These are phyloP conservation scores for Tremella fuciformis DNA, from an alignment of 768 basidiomycete genomes.

Conservation along the genomic window DNA sequence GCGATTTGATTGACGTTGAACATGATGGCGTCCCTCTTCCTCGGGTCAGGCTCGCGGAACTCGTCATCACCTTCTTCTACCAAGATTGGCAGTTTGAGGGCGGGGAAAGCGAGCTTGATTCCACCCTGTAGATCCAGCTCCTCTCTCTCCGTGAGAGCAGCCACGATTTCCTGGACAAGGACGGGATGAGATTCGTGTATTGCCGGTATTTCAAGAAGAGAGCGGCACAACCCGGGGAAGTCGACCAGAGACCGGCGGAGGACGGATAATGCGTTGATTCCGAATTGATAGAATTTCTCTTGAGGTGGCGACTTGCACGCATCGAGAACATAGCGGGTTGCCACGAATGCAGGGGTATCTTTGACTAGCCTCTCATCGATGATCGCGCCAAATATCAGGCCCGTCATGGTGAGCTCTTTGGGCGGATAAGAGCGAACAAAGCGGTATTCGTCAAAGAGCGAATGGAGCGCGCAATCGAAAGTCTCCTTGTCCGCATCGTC, in stretches of 20 bases:
- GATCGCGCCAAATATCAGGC: slow-evolving; percentile 90
- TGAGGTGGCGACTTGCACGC: slow-evolving; percentile 87
- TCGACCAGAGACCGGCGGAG: slow-evolving; percentile 84
- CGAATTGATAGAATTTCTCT: slow-evolving; percentile 77
- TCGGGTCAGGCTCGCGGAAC: slow-evolving; percentile 69
- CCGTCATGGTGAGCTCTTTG: slow-evolving; percentile 92
- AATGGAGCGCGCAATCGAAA: slow-evolving; percentile 99
- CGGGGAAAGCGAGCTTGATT: slow-evolving; percentile 47
- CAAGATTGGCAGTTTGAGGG: slow-evolving; percentile 37
- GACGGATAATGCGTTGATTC: slow-evolving; percentile 79
- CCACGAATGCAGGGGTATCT: slow-evolving; percentile 89
- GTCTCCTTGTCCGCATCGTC: slow-evolving; percentile 87
- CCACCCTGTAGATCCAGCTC: slow-evolving; percentile 54
- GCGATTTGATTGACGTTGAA: slow-evolving; percentile 99
- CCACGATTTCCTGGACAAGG: slow-evolving; percentile 66
- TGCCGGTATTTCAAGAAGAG: slow-evolving; percentile 79
- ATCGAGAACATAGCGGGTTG: slow-evolving; percentile 92
- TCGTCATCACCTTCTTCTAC: slow-evolving; percentile 58
- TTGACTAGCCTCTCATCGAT: slow-evolving; percentile 92
- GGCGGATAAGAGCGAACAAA: slow-evolving; percentile 96
- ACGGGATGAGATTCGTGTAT: slow-evolving; percentile 82
- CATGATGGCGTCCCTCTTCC: slow-evolving; percentile 84
- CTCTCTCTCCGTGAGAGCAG: slow-evolving; percentile 59
- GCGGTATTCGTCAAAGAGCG: slow-evolving; percentile 99
- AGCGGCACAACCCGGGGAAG: slow-evolving; percentile 89